These are phyloP conservation scores for Stellera chamaejasme DNA, from an alignment of 345 rosid species.

Conservation along the genomic window DNA sequence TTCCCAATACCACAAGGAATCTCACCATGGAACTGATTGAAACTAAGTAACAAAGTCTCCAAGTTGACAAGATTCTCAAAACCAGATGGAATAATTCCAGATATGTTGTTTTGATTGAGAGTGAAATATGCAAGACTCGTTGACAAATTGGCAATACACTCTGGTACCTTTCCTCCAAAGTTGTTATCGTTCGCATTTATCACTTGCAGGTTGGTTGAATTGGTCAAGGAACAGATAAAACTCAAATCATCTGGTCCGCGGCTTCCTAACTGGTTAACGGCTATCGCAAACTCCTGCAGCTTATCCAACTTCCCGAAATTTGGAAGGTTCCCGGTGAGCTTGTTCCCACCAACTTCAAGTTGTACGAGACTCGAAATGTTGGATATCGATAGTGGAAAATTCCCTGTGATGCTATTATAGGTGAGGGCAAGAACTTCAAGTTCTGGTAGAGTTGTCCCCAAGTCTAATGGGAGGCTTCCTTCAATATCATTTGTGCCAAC, in stretches of 20 bases:
- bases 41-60: not conserved
- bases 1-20: conserved; percentile 8
- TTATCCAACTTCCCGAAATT: not conserved
- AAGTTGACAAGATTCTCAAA: conserved; percentile 10
- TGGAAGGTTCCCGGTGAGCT: not conserved
- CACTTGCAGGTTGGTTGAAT: not conserved
- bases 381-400: conserved; percentile 2
- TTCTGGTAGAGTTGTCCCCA: conserved; percentile 12
- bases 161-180: not conserved
- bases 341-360: not conserved
- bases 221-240: conserved; percentile 3
- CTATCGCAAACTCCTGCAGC: not conserved
- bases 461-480: conserved; percentile 13
- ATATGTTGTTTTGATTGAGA: not conserved
- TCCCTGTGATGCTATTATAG: not conserved
- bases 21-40: not conserved
- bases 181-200: not conserved
- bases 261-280: not conserved
- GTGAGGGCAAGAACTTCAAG: not conserved
- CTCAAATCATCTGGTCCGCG: not conserved
- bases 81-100: conserved; percentile 6
- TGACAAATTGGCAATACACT: conserved; percentile 4
- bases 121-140: not conserved
- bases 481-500: conserved; percentile 11
- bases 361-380: not conserved